phyloP scores from a whole-genome alignment of 495 filamentous ascomycete genomes.

The Talaromyces nanjingensis region DNA sequence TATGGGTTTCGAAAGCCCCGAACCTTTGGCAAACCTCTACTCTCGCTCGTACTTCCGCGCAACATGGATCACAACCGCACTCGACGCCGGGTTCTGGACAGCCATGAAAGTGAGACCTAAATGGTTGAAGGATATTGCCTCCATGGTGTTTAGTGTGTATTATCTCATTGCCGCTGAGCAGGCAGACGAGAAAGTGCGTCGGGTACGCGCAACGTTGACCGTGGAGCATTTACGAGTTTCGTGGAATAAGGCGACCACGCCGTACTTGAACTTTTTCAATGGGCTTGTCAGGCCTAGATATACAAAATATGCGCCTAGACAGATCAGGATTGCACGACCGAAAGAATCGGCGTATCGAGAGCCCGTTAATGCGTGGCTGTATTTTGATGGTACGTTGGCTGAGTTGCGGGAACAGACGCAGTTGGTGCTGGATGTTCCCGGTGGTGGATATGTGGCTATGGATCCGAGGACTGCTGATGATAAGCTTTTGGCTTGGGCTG shows the following conservation, averaged over 20 bases:
- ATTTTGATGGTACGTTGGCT: constrained; percentile 82
- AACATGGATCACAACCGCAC: constrained; percentile 90
- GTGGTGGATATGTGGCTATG: constrained; percentile 96
- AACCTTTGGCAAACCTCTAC: constrained; percentile 92
- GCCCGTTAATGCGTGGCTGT: constrained; percentile 81
- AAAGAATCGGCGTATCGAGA: constrained; percentile 70
- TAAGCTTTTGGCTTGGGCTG: constrained; percentile 84
- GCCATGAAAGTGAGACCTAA: constrained; percentile 85
- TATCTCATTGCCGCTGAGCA: constrained; percentile 90
- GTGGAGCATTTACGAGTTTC: constrained; percentile 87
- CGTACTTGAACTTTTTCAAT: constrained; percentile 67
- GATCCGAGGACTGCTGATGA: constrained; percentile 85
- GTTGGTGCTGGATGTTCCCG: constrained; percentile 85
- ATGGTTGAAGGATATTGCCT: constrained; percentile 74
- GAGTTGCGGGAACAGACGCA: constrained; percentile 69
- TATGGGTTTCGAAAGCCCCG: constrained; percentile 82
- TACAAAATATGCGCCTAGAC: constrained; percentile 70
- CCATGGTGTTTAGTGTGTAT: constrained; percentile 76
- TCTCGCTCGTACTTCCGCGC: constrained; percentile 92
- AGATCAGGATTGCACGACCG: constrained; percentile 77
- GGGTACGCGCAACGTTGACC: constrained; percentile 77
- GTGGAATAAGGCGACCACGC: constrained; percentile 89
- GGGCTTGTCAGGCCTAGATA: constrained; percentile 67
- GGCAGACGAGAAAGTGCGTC: constrained; percentile 95
- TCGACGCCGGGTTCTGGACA: constrained; percentile 97